Evolutionary conservation across 176 grass and related monocot genomes (phyloP).

Genomic region (Eleusine indica): DNA sequence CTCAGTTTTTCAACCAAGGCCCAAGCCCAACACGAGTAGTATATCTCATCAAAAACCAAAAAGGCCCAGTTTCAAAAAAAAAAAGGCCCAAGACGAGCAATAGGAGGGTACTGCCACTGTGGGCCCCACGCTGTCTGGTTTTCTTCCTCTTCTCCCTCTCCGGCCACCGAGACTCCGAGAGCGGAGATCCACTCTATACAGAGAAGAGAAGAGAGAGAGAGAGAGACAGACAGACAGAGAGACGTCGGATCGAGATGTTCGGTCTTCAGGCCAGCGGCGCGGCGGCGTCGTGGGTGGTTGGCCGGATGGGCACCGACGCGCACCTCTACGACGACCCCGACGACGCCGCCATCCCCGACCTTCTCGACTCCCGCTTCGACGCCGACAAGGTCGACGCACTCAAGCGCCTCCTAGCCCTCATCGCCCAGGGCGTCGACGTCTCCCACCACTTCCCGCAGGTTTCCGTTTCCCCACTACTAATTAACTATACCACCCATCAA

Average conservation of each 20-base stretch:
- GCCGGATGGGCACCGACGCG: constrained; percentile 89
- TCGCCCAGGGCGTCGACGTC: constrained; percentile 83
- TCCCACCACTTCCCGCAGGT: constrained; percentile 89
- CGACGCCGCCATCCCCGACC: constrained; percentile 74
- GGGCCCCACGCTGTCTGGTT: neutral
- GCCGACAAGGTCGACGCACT: constrained; percentile 85
- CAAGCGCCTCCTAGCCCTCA: constrained; percentile 90
- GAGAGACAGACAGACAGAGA: too few species aligned
- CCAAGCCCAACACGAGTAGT: neutral
- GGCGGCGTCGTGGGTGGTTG: constrained; percentile 76
- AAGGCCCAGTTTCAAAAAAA: too few species aligned
- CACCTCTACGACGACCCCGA: constrained; percentile 98
- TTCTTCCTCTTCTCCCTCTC: neutral
- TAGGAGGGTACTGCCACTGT: too few species aligned
- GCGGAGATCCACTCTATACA: neutral
- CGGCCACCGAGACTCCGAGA: neutral
- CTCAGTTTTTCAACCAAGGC: neutral
- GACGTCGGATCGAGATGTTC: constrained; percentile 52
- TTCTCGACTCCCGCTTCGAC: constrained; percentile 90
- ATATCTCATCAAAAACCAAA: too few species aligned
- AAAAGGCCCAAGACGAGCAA: too few species aligned
- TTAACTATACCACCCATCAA: too few species aligned
- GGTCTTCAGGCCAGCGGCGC: constrained; percentile 61
- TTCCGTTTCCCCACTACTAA: too few species aligned
- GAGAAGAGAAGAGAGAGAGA: too few species aligned